Evolutionary conservation across 345 rosid species (phyloP).

Genomic region (Acer yangbiense): DNA sequence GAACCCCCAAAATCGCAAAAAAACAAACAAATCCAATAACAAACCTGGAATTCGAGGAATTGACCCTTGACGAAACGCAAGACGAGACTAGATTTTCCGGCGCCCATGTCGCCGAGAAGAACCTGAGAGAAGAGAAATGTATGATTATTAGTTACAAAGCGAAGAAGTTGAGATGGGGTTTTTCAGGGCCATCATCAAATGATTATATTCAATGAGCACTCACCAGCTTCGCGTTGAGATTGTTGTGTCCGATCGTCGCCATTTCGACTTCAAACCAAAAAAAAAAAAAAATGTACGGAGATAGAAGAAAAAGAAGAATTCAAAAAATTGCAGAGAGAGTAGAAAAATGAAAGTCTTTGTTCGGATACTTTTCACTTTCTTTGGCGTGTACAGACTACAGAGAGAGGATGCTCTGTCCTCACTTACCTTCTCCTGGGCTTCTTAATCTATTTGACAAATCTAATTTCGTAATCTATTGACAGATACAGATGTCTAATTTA

Average conservation of each 20-base stretch:
- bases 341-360: no score
- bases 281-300: not conserved
- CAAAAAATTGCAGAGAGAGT: not conserved
- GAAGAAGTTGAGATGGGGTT: not conserved
- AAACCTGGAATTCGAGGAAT: constrained; percentile 66
- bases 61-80: constrained; percentile 62
- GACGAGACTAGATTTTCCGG: constrained; percentile 64
- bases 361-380: no score
- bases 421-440: no score
- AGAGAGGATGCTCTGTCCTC: no score
- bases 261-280: not conserved
- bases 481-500: no score
- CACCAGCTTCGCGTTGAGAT: constrained; percentile 39
- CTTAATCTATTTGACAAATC: no score
- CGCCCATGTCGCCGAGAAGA: constrained; percentile 65
- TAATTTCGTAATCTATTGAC: no score
- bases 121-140: constrained; percentile 35
- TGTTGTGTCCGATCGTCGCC: constrained; percentile 29
- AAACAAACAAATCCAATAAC: not conserved
- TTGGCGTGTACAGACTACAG: no score
- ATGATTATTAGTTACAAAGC: not conserved
- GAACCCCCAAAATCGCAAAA: not conserved
- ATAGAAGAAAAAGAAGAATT: not conserved
- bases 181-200: no score
- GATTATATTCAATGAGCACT: not conserved